Evolutionary conservation across 805 yeast species (phyloP).

Genomic region (Suhomyces sp.): DNA sequence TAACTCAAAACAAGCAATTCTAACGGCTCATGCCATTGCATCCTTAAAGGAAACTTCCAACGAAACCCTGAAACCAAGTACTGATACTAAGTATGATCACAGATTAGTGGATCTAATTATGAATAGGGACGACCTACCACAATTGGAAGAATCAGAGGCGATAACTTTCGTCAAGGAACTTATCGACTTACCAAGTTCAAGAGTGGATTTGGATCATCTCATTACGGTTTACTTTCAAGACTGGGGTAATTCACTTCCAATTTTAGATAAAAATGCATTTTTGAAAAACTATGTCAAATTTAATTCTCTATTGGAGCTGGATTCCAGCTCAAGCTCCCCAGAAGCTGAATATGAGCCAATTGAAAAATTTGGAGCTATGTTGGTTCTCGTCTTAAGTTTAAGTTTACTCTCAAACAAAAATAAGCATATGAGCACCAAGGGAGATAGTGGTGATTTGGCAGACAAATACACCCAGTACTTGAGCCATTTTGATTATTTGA

Average conservation of each 20-base stretch:
- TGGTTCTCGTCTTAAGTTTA: conserved; percentile 49
- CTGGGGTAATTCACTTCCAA: conserved; percentile 73
- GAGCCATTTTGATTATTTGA: conserved; percentile 57
- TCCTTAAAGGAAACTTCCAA: conserved; percentile 52
- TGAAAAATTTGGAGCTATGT: conserved; percentile 58
- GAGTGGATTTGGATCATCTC: conserved; percentile 64
- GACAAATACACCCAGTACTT: conserved; percentile 22
- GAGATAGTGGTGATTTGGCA: conserved; percentile 13
- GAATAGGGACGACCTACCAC: conserved; percentile 27
- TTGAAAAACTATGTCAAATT: conserved; percentile 55
- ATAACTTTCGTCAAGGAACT: conserved; percentile 39
- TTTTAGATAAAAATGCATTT: conserved; percentile 69
- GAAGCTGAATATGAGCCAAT: conserved; percentile 26
- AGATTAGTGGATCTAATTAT: conserved; percentile 21
- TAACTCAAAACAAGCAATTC: conserved; percentile 65
- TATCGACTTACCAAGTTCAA: conserved; percentile 44
- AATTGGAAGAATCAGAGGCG: conserved; percentile 41
- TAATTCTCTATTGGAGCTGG: conserved; percentile 43
- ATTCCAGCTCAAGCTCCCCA: not conserved
- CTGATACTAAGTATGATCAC: conserved; percentile 7
- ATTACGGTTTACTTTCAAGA: conserved; percentile 68
- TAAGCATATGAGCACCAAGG: conserved; percentile 18
- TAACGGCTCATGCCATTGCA: conserved; percentile 71
- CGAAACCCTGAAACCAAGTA: conserved; percentile 8
- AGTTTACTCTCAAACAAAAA: conserved; percentile 45